Percentiles rank a stretch among this genome's conserved stretches.
Conservation (phyloP, 2,329 filamentous ascomycete genomes). For the Nemania serpens region DNA sequence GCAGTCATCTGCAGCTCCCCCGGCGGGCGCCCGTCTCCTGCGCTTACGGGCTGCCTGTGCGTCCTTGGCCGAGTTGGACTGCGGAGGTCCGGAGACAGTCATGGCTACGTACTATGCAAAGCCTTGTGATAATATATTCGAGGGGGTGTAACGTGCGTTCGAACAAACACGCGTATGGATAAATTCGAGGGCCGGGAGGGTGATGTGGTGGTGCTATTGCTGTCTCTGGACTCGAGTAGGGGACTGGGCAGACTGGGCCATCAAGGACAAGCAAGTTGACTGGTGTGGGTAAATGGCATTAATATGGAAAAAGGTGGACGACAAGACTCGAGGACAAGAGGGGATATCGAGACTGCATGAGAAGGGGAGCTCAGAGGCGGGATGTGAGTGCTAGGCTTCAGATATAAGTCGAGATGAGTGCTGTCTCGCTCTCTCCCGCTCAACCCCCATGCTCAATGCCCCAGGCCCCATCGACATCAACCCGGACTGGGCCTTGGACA, state of each 20-base stretch:
- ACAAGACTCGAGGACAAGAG: conserved; percentile 39
- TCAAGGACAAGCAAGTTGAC: conserved; percentile 43
- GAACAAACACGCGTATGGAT: conserved; percentile 34
- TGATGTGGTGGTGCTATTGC: conserved; percentile 6
- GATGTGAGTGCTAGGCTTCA: conserved; percentile 37
- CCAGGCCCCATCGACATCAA: conserved; percentile 18
- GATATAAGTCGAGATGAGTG: conserved; percentile 41
- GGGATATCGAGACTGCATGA: conserved; percentile 43
- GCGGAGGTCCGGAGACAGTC: conserved; percentile 55
- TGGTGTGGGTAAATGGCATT: conserved; percentile 50
- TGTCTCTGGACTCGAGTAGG: conserved; percentile 34
- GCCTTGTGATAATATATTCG: conserved; percentile 28
- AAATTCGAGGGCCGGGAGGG: conserved; percentile 29
- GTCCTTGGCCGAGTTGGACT: conserved; percentile 54
- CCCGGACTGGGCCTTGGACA: background rate
- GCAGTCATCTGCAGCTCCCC: conserved; percentile 91
- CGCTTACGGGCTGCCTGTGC: conserved; percentile 66
- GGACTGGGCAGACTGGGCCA: conserved; percentile 37
- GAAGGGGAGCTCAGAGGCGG: conserved; percentile 41
- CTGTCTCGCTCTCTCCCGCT: conserved; percentile 30
- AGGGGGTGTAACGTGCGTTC: conserved; percentile 35
- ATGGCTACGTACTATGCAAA: conserved; percentile 42
- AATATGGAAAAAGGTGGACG: conserved; percentile 48
- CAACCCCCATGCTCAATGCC: conserved; percentile 27
- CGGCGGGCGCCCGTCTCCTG: conserved; percentile 84